Percentiles rank a stretch among this genome's conserved stretches.
Conservation (phyloP, 2,329 filamentous ascomycete genomes). For the Fusarium duplospermum region DNA sequence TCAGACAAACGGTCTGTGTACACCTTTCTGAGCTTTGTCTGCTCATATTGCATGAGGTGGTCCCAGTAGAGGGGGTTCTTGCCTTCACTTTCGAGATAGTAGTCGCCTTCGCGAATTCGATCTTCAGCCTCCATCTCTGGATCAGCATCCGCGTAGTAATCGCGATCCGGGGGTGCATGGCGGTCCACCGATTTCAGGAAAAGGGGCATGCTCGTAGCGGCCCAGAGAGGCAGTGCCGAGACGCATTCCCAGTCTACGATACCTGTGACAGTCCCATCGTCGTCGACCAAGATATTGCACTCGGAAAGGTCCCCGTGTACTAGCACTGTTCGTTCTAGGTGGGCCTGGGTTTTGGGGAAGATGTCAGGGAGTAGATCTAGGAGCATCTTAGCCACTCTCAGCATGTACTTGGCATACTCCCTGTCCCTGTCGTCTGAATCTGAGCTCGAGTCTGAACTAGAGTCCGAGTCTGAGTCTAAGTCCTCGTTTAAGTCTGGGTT, state of each 20-base stretch:
- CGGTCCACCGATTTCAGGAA: no score
- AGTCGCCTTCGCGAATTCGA: slow-evolving; percentile 1
- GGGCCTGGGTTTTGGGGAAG: slow-evolving; percentile 43
- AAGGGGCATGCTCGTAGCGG: slow-evolving; percentile 47
- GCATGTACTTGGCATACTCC: slow-evolving; percentile 44
- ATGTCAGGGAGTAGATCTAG: slow-evolving; percentile 49
- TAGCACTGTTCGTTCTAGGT: slow-evolving; percentile 48
- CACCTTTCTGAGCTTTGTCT: slow-evolving; percentile 50
- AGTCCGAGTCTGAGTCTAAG: no score
- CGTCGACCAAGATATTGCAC: slow-evolving; percentile 57
- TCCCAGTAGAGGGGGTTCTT: slow-evolving; percentile 54
- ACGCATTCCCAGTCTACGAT: slow-evolving; percentile 59
- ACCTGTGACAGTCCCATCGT: slow-evolving; percentile 49
- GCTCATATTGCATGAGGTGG: slow-evolving; percentile 55
- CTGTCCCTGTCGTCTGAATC: no score
- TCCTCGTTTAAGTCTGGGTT: no score
- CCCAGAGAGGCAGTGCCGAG: slow-evolving; percentile 55
- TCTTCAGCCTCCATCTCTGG: neutral
- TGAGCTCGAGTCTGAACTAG: no score
- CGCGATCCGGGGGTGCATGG: slow-evolving; percentile 48
- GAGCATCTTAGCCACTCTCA: slow-evolving; percentile 44
- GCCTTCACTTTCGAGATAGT: slow-evolving; percentile 52
- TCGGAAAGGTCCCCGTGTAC: slow-evolving; percentile 51
- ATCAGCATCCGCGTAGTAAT: slow-evolving; percentile 45
- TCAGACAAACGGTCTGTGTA: slow-evolving; percentile 47